Evolutionary conservation across 2,329 filamentous ascomycete species (phyloP), one percentile per base, ranked within the genome.

Genomic region (Penicillium expansum): DNA sequence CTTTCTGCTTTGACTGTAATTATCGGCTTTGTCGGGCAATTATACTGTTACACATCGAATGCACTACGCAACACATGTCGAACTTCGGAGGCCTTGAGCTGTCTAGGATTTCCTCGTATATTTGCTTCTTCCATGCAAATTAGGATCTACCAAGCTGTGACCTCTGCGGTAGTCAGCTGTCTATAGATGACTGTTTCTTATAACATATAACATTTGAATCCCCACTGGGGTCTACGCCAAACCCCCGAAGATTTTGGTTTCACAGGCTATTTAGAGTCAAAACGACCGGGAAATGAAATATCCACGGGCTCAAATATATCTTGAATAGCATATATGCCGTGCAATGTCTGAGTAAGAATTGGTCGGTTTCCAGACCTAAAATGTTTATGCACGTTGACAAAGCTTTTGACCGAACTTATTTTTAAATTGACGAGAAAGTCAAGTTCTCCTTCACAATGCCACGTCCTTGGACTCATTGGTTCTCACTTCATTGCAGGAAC

Each of bases 401-500:
- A 45, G 29, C 29, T 7, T 42, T 30, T 5, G 8, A 22, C 16
- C 10, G 32, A 53, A 33, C 37, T 35, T 39, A 37, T 52, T 52
- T 52, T 37, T 24, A 13, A 37, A 18, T 20, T 24, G 24, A 24
- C 5, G 27, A 22, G 24, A 22, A 37, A 32, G 1, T 1, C 29
- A 22, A 30, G 13, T 5, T 4, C 24, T 45, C 43, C 18, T 13
- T 16, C 16, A 18, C 35, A 44, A 27, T 52, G 20, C 30, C 39
- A 18, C 14, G 11, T n/a, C 20, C 18, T 33, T 22, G 3, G 5
- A 24, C 11, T 27, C 14, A 51, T 33, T 43, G 48, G 37, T 11
- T 13, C 38, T 52, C 20, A 48, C 5, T 53, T 10, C 16, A 55
- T 33, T 16, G 27, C 48, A 35, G 59, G 59, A 22, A 68, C 61